Percentiles rank a stretch among this genome's conserved stretches.
phyloP scores from a whole-genome alignment of 1,284 basidiomycete genomes.

The Schizophyllum amplum region DNA sequence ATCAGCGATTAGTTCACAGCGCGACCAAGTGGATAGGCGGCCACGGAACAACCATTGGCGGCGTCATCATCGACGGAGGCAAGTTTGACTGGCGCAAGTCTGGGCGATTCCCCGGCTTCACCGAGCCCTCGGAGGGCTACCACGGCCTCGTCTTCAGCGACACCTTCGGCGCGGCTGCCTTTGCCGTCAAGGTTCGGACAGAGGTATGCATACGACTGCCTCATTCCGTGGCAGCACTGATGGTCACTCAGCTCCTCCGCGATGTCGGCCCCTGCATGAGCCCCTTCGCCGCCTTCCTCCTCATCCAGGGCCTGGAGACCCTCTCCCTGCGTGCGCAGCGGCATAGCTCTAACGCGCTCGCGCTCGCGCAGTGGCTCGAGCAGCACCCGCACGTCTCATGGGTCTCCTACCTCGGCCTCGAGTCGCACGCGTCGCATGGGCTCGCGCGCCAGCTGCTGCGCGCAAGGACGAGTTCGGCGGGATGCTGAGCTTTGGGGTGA shows the following conservation, averaged over 20 bases:
- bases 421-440: conserved; percentile 55
- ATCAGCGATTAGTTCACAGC: conserved; percentile 75
- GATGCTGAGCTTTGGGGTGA: conserved; percentile 77
- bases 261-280: conserved; percentile 74
- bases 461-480: conserved; percentile 57
- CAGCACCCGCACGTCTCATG: conserved; percentile 66
- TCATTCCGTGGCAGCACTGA: conserved; percentile 21
- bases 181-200: conserved; percentile 63
- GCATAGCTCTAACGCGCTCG: conserved; percentile 70
- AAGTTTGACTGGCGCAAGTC: conserved; percentile 82
- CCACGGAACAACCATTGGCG: conserved; percentile 83
- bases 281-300: conserved; percentile 77
- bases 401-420: conserved; percentile 79
- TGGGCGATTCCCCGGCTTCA: conserved; percentile 78
- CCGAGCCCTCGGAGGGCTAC: conserved; percentile 77
- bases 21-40: conserved; percentile 92
- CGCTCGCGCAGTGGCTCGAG: conserved; percentile 69
- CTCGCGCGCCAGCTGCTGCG: conserved; percentile 55
- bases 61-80: conserved; percentile 61
- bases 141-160: conserved; percentile 73
- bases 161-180: conserved; percentile 68
- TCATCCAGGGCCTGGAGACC: conserved; percentile 85
- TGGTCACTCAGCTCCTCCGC: conserved; percentile 48
- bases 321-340: conserved; percentile 73
- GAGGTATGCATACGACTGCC: conserved; percentile 19